Percentiles rank a stretch among this genome's conserved stretches.
Conservation (phyloP, 163 green algal species). For the Coccomyxa subellipsoidea region DNA sequence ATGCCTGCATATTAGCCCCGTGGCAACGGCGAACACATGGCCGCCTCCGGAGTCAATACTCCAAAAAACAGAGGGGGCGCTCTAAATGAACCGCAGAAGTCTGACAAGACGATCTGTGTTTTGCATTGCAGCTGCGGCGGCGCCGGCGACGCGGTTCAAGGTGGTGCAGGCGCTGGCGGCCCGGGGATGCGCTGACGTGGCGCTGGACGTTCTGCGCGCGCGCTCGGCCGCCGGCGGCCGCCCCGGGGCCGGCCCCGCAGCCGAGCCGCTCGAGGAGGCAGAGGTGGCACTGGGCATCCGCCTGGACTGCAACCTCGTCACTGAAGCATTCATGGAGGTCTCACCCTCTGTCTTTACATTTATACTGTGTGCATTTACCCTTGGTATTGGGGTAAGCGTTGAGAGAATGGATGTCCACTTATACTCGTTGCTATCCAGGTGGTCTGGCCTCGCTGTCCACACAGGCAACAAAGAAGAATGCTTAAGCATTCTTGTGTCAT, state of each 20-base stretch:
- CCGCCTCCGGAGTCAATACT: too few relatives aligned
- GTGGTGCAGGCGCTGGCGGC: slow-evolving; percentile 33
- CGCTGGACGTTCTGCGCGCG: slow-evolving; percentile 41
- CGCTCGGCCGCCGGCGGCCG: slow-evolving; percentile 1
- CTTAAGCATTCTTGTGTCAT: too few relatives aligned
- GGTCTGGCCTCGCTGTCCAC: too few relatives aligned
- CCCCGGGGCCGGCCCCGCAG: neutral
- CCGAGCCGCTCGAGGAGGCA: slow-evolving; percentile 11
- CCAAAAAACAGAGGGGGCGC: too few relatives aligned
- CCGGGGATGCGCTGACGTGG: slow-evolving; percentile 26
- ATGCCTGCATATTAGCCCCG: too few relatives aligned
- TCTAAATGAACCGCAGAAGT: neutral
- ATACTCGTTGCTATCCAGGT: too few relatives aligned
- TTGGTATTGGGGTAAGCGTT: too few relatives aligned
- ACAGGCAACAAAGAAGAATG: too few relatives aligned
- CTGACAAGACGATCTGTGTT: neutral
- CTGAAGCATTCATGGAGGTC: slow-evolving; percentile 30
- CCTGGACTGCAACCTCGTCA: slow-evolving; percentile 24
- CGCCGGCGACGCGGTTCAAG: slow-evolving; percentile 7
- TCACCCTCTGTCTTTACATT: neutral
- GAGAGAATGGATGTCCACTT: too few relatives aligned
- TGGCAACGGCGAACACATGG: too few relatives aligned
- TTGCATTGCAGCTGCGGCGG: slow-evolving; percentile 14
- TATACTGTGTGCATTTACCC: too few relatives aligned
- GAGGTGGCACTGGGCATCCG: slow-evolving; percentile 16